Evolutionary conservation across 306 rosid species (phyloP).

Genomic region (cucumber (Cucumis sativus)): Cucumber_9930_V3 NC_026658.2:7547501-7548000

Average conservation of each 20-base stretch:
- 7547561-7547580: no score
- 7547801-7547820: not conserved
- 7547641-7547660: not conserved
- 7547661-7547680: not conserved
- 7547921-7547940: not conserved
- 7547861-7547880: not conserved
- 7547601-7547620: no score
- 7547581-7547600: no score
- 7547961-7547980: not conserved
- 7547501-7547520: no score
- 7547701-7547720: not conserved
- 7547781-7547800: not conserved
- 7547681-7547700: not conserved
- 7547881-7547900: not conserved
- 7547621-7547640: no score
- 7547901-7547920: not conserved
- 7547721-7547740: no score
- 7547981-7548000: not conserved
- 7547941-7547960: not conserved
- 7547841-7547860: not conserved
- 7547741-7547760: not conserved
- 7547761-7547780: not conserved
- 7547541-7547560: no score
- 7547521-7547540: no score
- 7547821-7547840: not conserved